phyloP scores from a whole-genome alignment of 2,329 filamentous ascomycete genomes.

The Fusarium virguliforme region DNA sequence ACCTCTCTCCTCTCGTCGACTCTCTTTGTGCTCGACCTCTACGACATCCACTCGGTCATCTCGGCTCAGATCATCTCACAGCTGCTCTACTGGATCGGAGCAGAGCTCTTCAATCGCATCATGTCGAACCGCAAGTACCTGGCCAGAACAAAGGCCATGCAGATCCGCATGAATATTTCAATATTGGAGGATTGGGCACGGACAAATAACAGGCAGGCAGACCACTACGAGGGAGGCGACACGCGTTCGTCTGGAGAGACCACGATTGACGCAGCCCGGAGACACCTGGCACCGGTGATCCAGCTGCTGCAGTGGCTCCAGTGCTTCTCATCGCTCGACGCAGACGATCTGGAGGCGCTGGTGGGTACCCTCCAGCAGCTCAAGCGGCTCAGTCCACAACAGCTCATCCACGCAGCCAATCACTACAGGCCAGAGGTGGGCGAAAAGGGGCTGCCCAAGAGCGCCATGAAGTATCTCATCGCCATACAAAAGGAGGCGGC shows the following conservation, averaged over 20 bases:
- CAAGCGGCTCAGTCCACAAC: constrained; percentile 85
- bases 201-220: constrained; percentile 91
- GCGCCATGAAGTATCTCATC: constrained; percentile 87
- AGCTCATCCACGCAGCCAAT: constrained; percentile 91
- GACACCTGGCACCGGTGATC: constrained; percentile 90
- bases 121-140: constrained; percentile 97
- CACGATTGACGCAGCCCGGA: constrained; percentile 86
- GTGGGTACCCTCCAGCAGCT: constrained; percentile 92
- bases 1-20: constrained; percentile 96
- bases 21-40: constrained; percentile 96
- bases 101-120: constrained; percentile 97
- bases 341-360: constrained; percentile 89
- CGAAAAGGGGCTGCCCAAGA: constrained; percentile 91
- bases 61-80: constrained; percentile 92
- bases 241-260: constrained; percentile 88
- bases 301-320: constrained; percentile 98
- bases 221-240: constrained; percentile 95
- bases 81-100: constrained; percentile 94
- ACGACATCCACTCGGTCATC: constrained; percentile 98
- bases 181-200: constrained; percentile 96
- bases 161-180: constrained; percentile 99
- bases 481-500: constrained; percentile 83
- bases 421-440: constrained; percentile 96
- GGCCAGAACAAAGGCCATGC: constrained; percentile 98
- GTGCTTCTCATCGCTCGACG: constrained; percentile 92